A percentile compares a stretch with the other conserved stretches of the same genome.
These are phyloP conservation scores for Leccinum olivaceopallidum DNA, from an alignment of 768 basidiomycete species.

Conservation along the genomic window DNA sequence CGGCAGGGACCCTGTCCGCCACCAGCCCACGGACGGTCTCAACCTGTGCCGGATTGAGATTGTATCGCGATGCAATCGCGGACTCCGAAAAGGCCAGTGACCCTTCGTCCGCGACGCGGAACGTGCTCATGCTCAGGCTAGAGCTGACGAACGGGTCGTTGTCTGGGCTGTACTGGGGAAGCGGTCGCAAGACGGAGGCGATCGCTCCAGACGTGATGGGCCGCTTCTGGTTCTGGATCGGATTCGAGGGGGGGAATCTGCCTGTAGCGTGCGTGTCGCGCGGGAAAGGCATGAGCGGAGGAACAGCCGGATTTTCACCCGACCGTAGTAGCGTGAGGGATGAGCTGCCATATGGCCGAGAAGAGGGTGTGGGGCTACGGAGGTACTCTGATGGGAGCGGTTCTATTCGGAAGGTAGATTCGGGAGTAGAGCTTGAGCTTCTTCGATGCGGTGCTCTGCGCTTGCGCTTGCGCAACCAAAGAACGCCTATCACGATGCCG, in stretches of 20 bases:
- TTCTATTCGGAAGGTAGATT: not conserved
- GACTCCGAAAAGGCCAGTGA: not conserved
- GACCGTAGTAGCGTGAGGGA: not conserved
- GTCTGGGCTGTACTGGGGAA: not conserved
- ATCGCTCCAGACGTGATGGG: not conserved
- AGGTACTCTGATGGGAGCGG: slow-evolving; percentile 10
- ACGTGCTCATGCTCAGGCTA: not conserved
- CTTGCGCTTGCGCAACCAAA: slow-evolving; percentile 13
- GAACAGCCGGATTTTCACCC: not conserved
- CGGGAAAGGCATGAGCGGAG: slow-evolving; percentile 13
- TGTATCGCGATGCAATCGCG: not conserved
- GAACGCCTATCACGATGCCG: slow-evolving; percentile 1
- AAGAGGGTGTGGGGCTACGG: not conserved
- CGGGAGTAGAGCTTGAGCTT: not conserved
- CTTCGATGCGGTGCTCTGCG: not conserved
- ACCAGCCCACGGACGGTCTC: slow-evolving; percentile 15
- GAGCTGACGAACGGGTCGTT: not conserved
- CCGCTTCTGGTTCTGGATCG: not conserved
- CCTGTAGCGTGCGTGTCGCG: slow-evolving; percentile 8
- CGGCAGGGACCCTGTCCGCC: slow-evolving; percentile 1
- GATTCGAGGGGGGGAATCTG: not conserved
- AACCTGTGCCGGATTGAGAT: slow-evolving; percentile 15
- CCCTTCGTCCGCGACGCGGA: not conserved
- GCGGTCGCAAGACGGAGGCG: slow-evolving; percentile 3
- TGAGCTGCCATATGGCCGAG: not conserved